Percentiles rank a stretch among this genome's conserved stretches.
These are phyloP conservation scores for Exutisphaerella laricina DNA, from an alignment of 2,329 filamentous ascomycete species.

Conservation along the genomic window DNA sequence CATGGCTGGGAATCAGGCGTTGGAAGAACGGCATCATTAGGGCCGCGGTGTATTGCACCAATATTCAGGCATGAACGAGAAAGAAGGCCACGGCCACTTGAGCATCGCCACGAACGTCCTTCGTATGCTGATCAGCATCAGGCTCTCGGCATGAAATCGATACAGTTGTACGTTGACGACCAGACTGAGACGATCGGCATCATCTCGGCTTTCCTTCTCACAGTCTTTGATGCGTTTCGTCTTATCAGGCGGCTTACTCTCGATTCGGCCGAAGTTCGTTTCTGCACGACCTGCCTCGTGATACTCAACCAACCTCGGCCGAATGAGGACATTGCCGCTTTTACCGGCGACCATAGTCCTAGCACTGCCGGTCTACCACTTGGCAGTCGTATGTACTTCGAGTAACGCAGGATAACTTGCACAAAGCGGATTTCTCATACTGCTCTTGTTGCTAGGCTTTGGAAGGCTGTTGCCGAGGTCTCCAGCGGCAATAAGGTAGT, in stretches of 20 bases:
- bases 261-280: slow-evolving; percentile 6
- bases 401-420: background rate
- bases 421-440: background rate
- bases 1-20: no score
- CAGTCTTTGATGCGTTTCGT: background rate
- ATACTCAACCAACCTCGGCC: slow-evolving; percentile 1
- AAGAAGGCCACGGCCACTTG: background rate
- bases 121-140: slow-evolving; percentile 5
- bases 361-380: background rate
- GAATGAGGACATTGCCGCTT: slow-evolving; percentile 2
- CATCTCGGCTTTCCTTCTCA: background rate
- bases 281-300: background rate
- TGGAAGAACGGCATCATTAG: slow-evolving; percentile 21
- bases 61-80: background rate
- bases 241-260: background rate
- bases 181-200: background rate
- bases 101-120: slow-evolving; percentile 2
- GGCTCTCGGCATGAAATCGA: slow-evolving; percentile 3
- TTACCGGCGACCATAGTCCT: slow-evolving; percentile 2
- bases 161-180: slow-evolving; percentile 12
- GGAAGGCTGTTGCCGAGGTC: slow-evolving; percentile 7
- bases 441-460: background rate
- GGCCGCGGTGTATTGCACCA: slow-evolving; percentile 10
- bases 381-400: no score
- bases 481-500: slow-evolving; percentile 5